Conservation (phyloP, 495 filamentous ascomycete species). For the Peziza echinospora region DNA sequence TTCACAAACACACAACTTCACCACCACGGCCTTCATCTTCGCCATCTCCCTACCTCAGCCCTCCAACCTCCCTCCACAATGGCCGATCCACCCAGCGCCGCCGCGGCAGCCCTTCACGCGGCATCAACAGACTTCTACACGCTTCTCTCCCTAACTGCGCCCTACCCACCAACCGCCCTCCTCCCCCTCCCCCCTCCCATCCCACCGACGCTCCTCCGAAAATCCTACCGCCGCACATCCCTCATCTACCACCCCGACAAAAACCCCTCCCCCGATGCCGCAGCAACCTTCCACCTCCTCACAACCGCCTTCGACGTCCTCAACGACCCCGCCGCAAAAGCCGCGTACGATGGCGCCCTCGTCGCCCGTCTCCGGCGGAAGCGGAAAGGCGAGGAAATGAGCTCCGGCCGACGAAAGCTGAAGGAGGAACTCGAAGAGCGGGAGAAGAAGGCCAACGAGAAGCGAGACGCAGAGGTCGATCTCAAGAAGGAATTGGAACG, state of each 20-base stretch:
- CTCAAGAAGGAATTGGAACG: constrained; percentile 21
- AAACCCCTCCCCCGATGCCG: constrained; percentile 15
- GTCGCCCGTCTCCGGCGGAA: constrained; percentile 38
- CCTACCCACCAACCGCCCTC: background rate
- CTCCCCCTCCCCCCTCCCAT: constrained; percentile 18
- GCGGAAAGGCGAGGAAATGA: constrained; percentile 44
- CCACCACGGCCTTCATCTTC: no score
- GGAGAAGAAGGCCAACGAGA: constrained; percentile 27
- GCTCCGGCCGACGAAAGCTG: constrained; percentile 43
- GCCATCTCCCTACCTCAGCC: no score
- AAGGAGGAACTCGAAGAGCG: constrained; percentile 57
- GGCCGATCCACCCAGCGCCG: no score
- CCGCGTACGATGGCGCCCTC: constrained; percentile 48
- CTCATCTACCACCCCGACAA: constrained; percentile 87
- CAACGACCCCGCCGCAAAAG: constrained; percentile 35
- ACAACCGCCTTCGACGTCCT: constrained; percentile 53
- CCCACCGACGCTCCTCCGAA: constrained; percentile 45
- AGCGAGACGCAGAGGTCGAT: constrained; percentile 30
- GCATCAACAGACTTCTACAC: constrained; percentile 79
- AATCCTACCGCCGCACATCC: constrained; percentile 72
- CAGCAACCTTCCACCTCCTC: constrained; percentile 51
- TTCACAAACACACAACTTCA: no score
- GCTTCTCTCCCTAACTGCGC: constrained; percentile 32
- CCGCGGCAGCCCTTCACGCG: no score
- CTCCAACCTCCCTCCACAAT: no score